Evolutionary conservation across 371 early-diverging fungal species (phyloP).

Genomic region (Encephalitozoon intestinalis): DNA sequence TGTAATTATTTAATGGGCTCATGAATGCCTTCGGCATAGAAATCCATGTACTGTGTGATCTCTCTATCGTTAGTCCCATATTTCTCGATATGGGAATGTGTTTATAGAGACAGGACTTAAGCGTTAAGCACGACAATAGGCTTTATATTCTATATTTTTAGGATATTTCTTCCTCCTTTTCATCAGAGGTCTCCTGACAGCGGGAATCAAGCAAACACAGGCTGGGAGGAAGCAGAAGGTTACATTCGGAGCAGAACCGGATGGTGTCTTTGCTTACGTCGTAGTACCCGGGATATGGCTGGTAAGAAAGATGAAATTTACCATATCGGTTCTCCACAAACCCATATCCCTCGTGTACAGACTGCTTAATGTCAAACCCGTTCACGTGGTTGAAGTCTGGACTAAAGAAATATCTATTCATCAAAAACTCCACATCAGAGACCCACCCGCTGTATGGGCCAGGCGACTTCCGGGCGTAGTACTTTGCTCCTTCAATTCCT

Average conservation of each 20-base stretch:
- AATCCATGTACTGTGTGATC: no score
- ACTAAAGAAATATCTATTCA: constrained; percentile 6
- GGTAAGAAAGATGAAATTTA: not conserved
- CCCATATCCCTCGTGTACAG: not conserved
- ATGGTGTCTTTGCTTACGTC: not conserved
- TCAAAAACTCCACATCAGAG: not conserved
- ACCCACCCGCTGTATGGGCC: not conserved
- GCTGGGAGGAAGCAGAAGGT: not conserved
- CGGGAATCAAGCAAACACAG: not conserved
- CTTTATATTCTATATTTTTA: not conserved
- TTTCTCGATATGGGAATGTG: no score
- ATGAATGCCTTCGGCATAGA: no score
- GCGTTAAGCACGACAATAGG: no score
- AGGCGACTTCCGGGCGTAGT: not conserved
- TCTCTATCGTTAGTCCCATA: no score
- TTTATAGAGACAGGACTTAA: no score
- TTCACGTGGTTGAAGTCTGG: constrained; percentile 10
- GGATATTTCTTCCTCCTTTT: not conserved
- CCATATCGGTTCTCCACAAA: not conserved
- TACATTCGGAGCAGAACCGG: not conserved
- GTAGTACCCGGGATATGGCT: constrained; percentile 2
- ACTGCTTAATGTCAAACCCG: not conserved
- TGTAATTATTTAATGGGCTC: not conserved
- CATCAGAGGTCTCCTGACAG: not conserved
- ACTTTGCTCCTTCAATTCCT: not conserved